Evolutionary conservation across 257 asterid species (phyloP), one percentile per base, ranked within the genome.

Genomic region (Solanum piurae): DNA sequence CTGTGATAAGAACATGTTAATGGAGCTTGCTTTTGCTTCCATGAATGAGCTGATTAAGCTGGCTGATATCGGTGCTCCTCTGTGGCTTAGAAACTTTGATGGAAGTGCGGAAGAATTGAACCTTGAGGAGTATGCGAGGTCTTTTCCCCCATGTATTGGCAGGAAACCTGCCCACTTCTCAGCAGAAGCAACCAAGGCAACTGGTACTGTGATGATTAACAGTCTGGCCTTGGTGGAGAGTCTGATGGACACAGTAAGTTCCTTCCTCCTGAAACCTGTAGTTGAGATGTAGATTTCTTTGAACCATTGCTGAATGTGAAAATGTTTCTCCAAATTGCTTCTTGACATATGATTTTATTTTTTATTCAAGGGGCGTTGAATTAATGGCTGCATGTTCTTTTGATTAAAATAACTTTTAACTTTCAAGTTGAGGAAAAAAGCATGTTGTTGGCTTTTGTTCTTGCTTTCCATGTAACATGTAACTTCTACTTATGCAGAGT

Each of bases 41-140:
- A 95, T 92, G 95, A 93, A 93, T 69, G 98, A 96, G 90, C 91
- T 96, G 86, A 75, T 94, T 55, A 95, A 91, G 92, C 88, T 96
- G 37, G 91, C 94, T 29, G 98, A 95, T 87, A 85, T 92, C 11
- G 94, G 92, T 87, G 87, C 87, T 83, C 98, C 98, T 37, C 88
- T 95, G 23, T 96, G 99, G 99, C 79, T 90, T 73, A 89, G 86
- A 88, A 92, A 87, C 88, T 79, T 85, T 58, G 94, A 92, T 82
- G 98, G 94, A 62, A 84, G 46, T 55, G 94, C 91, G 12, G 96
- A 94, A 60, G 55, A 90, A 4, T 87, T 96, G 91, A 95, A 93
- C 72, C 89, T 91, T 64, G 98, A 93, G 60, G 99, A 96, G 90
- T 96, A 95, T 64, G 46, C 88, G 1, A 94, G 93, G 89, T 38